Evolutionary conservation across 768 basidiomycete genomes (phyloP).

Genomic region (Gloeophyllum trabeum): DNA sequence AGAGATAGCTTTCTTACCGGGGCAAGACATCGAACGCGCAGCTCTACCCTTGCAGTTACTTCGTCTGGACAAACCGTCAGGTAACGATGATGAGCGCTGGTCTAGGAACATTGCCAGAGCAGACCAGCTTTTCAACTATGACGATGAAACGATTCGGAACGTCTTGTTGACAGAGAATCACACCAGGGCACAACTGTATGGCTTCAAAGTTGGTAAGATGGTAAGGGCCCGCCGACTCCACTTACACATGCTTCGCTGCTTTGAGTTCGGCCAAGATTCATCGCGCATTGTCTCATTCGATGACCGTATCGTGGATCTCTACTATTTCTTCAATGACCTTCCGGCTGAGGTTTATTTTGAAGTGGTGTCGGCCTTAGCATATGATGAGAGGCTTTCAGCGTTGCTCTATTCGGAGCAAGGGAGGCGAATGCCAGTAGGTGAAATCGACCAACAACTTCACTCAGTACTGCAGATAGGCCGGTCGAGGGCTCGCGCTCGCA

Average conservation of each 20-base stretch:
- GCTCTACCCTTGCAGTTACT: conserved; percentile 32
- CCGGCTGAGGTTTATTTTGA: conserved; percentile 57
- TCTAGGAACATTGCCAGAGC: conserved; percentile 31
- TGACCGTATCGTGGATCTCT: conserved; percentile 45
- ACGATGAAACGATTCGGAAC: conserved; percentile 44
- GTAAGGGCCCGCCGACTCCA: conserved; percentile 58
- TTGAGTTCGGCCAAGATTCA: conserved; percentile 29
- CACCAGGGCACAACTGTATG: conserved; percentile 64
- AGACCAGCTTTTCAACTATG: conserved; percentile 40
- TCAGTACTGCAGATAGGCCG: conserved; percentile 45
- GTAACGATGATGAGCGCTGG: conserved; percentile 31
- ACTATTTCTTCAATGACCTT: conserved; percentile 53
- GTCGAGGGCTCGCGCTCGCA: conserved; percentile 43
- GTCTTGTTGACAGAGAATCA: conserved; percentile 59
- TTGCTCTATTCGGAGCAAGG: conserved; percentile 40
- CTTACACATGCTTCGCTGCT: conserved; percentile 33
- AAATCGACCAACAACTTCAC: conserved; percentile 40
- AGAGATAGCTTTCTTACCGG: conserved; percentile 43
- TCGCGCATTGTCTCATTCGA: conserved; percentile 37
- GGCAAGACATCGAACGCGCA: conserved; percentile 12
- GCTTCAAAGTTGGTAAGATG: conserved; percentile 58
- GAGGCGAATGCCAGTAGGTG: conserved; percentile 33
- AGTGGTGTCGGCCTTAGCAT: conserved; percentile 42
- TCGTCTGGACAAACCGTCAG: conserved; percentile 32
- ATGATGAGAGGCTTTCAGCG: conserved; percentile 44